phyloP scores from a whole-genome alignment of 2,329 filamentous ascomycete species.

The Trichophyton verrucosum region DNA sequence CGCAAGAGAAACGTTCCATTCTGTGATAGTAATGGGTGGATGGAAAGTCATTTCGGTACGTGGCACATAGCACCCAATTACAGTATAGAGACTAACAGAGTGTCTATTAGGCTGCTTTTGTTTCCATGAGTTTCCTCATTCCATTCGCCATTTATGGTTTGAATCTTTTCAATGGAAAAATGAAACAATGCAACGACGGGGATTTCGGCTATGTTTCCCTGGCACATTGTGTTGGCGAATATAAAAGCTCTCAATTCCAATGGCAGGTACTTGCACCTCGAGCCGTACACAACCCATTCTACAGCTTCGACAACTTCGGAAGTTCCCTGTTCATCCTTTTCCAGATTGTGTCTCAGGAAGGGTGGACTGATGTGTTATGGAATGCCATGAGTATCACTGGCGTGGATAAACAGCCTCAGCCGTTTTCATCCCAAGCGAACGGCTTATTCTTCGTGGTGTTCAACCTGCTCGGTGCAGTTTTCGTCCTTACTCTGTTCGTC shows the following conservation, averaged over 20 bases:
- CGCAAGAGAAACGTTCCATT: slow-evolving; percentile 90
- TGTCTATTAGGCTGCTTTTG: slow-evolving; percentile 56
- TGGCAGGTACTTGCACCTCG: slow-evolving; percentile 80
- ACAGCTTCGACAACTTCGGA: slow-evolving; percentile 91
- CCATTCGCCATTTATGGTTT: slow-evolving; percentile 94
- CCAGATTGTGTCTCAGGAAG: slow-evolving; percentile 97
- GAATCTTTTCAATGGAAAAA: slow-evolving; percentile 77
- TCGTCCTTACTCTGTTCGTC: slow-evolving; percentile 92
- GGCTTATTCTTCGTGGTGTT: slow-evolving; percentile 91
- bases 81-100: background rate
- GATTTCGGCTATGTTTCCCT: slow-evolving; percentile 46
- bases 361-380: slow-evolving; percentile 91
- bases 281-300: slow-evolving; percentile 68
- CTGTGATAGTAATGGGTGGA: slow-evolving; percentile 81
- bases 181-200: slow-evolving; percentile 69
- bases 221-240: slow-evolving; percentile 75
- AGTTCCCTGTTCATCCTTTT: slow-evolving; percentile 90
- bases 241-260: slow-evolving; percentile 58
- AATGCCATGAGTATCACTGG: slow-evolving; percentile 71
- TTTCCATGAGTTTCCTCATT: slow-evolving; percentile 85
- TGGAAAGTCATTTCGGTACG: slow-evolving; percentile 81
- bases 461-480: slow-evolving; percentile 91
- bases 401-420: slow-evolving; percentile 56
- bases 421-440: slow-evolving; percentile 63
- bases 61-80: slow-evolving; percentile 12